phyloP scores from a whole-genome alignment of 2,329 filamentous ascomycete genomes.

The Neofusicoccum umdonicola region DNA sequence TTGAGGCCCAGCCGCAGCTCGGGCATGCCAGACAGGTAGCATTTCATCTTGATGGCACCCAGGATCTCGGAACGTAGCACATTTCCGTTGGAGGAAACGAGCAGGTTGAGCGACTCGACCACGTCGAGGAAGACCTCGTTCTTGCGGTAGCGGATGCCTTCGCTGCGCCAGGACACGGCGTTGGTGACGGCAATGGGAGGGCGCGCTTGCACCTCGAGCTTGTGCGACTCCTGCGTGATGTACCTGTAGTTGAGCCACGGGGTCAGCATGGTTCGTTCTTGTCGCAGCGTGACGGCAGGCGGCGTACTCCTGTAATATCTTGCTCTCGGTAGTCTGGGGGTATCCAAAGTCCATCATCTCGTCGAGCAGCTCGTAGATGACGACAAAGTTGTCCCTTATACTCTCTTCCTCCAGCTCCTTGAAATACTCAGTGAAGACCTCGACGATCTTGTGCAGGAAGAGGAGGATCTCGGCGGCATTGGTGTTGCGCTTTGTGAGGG shows the following conservation, averaged over 20 bases:
- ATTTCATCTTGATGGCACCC: slow-evolving; percentile 99
- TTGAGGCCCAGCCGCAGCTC: slow-evolving; percentile 91
- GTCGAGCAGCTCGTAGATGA: slow-evolving; percentile 97
- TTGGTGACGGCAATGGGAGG: slow-evolving; percentile 98
- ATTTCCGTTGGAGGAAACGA: slow-evolving; percentile 91
- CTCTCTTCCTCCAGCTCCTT: slow-evolving; percentile 98
- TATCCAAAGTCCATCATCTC: slow-evolving; percentile 99
- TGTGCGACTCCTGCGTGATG: slow-evolving; percentile 98
- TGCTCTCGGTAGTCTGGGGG: slow-evolving; percentile 95
- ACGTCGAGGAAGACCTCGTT: slow-evolving; percentile 99
- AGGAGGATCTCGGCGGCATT: slow-evolving; percentile 98
- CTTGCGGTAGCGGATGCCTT: slow-evolving; percentile 97
- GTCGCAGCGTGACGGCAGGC: background rate
- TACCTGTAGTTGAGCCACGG: slow-evolving; percentile 52
- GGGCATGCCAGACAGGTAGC: slow-evolving; percentile 97
- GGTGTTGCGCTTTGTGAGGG: slow-evolving; percentile 96
- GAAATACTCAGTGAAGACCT: slow-evolving; percentile 99
- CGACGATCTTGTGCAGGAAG: slow-evolving; percentile 96
- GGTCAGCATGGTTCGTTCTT: background rate
- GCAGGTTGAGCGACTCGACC: slow-evolving; percentile 90
- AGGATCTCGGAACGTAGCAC: slow-evolving; percentile 95
- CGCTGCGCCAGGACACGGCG: slow-evolving; percentile 94
- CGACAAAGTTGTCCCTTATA: slow-evolving; percentile 98
- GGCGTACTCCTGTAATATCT: slow-evolving; percentile 86
- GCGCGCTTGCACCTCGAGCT: slow-evolving; percentile 92